Evolutionary conservation across 2,329 filamentous ascomycete genomes (phyloP).

Genomic region (Aspergillus neotritici): DNA sequence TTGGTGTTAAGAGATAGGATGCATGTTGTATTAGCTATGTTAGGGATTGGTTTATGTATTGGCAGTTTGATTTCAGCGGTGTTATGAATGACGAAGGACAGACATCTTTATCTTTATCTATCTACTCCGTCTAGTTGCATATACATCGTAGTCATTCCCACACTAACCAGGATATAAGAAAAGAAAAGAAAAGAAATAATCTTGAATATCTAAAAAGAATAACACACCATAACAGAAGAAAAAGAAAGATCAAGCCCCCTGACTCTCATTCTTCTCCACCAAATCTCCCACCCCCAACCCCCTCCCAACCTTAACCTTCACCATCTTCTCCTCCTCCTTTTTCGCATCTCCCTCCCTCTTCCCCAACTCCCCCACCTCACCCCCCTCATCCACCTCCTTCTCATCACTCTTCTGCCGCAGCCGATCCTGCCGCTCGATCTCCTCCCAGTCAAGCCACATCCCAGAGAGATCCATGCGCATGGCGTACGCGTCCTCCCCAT

Average conservation of each 20-base stretch:
- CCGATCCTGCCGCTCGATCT: constrained; percentile 38
- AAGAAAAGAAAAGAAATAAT: not conserved
- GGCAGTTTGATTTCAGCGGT: constrained; percentile 1
- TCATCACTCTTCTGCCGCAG: constrained; percentile 29
- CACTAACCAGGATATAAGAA: not conserved
- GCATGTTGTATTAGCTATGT: no score
- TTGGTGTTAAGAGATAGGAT: no score
- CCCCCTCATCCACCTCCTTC: constrained; percentile 56
- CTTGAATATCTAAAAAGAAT: no score
- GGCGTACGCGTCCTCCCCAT: constrained; percentile 90
- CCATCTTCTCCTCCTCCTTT: constrained; percentile 55
- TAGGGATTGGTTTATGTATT: no score
- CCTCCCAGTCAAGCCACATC: constrained; percentile 44
- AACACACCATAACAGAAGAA: no score
- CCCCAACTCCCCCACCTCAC: constrained; percentile 62
- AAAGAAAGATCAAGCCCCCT: constrained; percentile 10
- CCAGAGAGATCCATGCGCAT: constrained; percentile 78
- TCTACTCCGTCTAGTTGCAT: no score
- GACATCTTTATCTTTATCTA: no score
- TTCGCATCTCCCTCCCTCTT: constrained; percentile 36
- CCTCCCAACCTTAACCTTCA: constrained; percentile 80
- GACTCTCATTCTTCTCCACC: constrained; percentile 45
- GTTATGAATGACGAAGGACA: not conserved
- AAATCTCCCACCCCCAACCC: constrained; percentile 66
- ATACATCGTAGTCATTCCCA: no score